A percentile compares a stretch with the other conserved stretches of the same genome.
phyloP scores from a whole-genome alignment of 1,139 yeast genomes.

The Saccharomyces uvarum region DNA sequence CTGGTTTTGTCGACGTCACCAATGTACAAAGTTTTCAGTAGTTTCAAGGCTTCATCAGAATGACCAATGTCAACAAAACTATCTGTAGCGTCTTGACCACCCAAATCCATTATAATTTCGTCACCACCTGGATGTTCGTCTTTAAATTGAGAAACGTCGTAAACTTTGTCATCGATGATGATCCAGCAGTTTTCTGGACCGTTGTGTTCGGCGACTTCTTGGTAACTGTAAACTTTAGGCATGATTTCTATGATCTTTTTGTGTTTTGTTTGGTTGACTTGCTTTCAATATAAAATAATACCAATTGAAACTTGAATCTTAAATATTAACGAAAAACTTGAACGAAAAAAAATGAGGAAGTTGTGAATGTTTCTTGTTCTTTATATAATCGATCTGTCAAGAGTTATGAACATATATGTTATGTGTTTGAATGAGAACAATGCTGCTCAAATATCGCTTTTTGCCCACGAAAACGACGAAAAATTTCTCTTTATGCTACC shows the following conservation, averaged over 20 bases:
- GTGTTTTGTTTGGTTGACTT: constrained; percentile 7
- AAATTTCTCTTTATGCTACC: neutral
- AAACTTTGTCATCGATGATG: constrained; percentile 83
- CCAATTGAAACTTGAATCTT: neutral
- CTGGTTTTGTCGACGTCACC: constrained; percentile 53
- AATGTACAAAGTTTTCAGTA: constrained; percentile 56
- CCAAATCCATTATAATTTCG: constrained; percentile 85
- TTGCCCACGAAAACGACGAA: neutral
- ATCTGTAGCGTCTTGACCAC: constrained; percentile 89
- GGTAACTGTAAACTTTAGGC: constrained; percentile 46
- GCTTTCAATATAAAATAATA: neutral
- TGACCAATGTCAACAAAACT: constrained; percentile 96
- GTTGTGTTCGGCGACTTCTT: constrained; percentile 74
- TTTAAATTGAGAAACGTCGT: constrained; percentile 72
- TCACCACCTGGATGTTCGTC: constrained; percentile 99
- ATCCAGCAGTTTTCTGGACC: constrained; percentile 80
- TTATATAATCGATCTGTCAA: neutral
- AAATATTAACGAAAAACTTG: neutral
- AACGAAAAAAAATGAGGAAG: neutral
- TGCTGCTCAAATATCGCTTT: neutral
- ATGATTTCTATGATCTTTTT: constrained; percentile 10
- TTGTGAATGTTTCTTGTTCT: neutral
- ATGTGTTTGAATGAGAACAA: neutral
- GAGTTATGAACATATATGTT: neutral
- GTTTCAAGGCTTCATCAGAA: constrained; percentile 88